These are phyloP conservation scores for Sporothrix phasma DNA, from an alignment of 2,329 filamentous ascomycete genomes.

Conservation along the genomic window DNA sequence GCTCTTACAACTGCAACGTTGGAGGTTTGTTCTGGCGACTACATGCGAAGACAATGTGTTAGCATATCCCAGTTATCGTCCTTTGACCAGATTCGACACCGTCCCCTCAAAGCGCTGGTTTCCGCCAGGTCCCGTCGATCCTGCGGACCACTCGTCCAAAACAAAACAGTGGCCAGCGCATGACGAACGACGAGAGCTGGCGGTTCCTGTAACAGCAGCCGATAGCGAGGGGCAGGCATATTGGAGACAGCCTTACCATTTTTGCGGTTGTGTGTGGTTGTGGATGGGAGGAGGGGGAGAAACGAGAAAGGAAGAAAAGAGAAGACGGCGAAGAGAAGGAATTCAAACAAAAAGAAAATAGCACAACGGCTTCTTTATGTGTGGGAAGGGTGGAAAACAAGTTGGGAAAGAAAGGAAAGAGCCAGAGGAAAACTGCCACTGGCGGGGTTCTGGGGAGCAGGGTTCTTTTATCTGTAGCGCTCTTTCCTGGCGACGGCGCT, in stretches of 20 bases:
- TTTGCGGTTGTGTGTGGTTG: conserved; percentile 14
- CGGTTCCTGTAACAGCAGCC: neutral
- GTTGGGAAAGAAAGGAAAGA: conserved; percentile 7
- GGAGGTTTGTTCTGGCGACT: conserved; percentile 5
- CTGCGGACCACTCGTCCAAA: neutral
- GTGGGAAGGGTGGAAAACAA: conserved; percentile 9
- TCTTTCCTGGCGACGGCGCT: conserved; percentile 8
- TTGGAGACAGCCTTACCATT: conserved; percentile 16
- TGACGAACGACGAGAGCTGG: neutral
- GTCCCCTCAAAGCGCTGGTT: neutral
- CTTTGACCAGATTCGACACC: neutral
- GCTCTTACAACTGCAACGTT: neutral
- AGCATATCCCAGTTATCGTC: neutral
- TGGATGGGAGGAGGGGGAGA: neutral
- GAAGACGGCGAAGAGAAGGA: neutral
- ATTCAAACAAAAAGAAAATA: neutral
- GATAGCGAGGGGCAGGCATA: neutral
- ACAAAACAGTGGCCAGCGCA: neutral
- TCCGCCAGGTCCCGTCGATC: neutral
- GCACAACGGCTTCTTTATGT: conserved; percentile 14
- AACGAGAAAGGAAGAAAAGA: neutral
- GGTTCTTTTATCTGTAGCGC: conserved; percentile 14
- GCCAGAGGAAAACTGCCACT: neutral
- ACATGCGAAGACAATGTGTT: neutral
- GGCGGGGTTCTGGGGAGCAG: conserved; percentile 17